A percentile compares a stretch with the other conserved stretches of the same genome.
Evolutionary conservation across 495 filamentous ascomycete species (phyloP).

Genomic region (Trichoderma orchidacearum): DNA sequence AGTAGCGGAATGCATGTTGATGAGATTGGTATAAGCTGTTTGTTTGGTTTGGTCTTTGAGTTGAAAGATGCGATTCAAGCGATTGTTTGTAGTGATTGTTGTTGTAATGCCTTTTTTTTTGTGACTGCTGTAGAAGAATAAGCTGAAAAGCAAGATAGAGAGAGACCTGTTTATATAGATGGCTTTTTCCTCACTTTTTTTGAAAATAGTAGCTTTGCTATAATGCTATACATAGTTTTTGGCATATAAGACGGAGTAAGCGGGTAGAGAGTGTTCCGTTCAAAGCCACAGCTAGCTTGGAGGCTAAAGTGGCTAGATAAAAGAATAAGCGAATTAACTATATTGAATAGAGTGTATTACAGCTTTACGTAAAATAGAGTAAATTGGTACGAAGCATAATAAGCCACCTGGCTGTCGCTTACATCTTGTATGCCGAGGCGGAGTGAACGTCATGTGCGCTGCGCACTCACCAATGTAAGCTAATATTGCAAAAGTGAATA

Average conservation of each 20-base stretch:
- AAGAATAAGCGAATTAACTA: not conserved
- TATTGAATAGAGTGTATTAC: not conserved
- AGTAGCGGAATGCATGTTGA: not conserved
- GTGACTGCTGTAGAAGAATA: not conserved
- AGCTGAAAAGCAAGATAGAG: not conserved
- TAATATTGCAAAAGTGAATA: not conserved
- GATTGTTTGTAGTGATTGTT: not conserved
- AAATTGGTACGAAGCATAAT: not conserved
- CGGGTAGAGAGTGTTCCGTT: not conserved
- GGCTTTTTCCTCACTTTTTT: not conserved
- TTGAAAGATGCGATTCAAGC: not conserved
- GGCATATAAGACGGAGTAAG: not conserved
- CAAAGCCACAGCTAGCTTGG: not conserved
- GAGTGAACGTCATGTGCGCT: not conserved
- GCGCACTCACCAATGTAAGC: not conserved
- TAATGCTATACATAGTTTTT: not conserved
- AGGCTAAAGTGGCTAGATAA: not conserved
- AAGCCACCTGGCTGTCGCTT: not conserved
- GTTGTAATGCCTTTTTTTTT: no score
- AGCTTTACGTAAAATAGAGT: not conserved
- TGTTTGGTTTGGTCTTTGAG: not conserved
- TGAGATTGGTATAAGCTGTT: not conserved
- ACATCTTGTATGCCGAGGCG: not conserved
- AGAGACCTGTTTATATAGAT: not conserved
- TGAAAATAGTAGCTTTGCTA: not conserved